These are phyloP conservation scores for Remersonia thermophila DNA, from an alignment of 2,329 filamentous ascomycete genomes.

Conservation along the genomic window DNA sequence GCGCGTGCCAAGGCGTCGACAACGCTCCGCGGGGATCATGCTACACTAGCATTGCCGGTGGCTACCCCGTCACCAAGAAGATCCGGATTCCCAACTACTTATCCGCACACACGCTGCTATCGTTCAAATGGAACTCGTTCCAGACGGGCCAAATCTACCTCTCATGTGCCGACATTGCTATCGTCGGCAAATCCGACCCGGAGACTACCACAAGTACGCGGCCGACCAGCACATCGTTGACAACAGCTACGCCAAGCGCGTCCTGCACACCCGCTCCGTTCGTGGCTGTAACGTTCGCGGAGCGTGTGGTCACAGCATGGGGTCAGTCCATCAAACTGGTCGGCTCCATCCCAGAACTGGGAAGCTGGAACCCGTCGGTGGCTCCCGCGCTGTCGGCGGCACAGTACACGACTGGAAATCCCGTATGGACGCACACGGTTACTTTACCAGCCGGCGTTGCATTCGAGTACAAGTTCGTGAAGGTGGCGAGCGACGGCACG, in stretches of 20 bases:
- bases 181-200: conserved; percentile 18
- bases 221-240: conserved; percentile 12
- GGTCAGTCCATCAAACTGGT: conserved; percentile 39
- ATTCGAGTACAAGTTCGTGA: conserved; percentile 52
- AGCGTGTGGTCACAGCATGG: conserved; percentile 31
- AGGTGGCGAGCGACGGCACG: conserved; percentile 34
- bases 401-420: conserved; percentile 41
- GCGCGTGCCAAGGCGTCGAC: conserved; percentile 35
- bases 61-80: conserved; percentile 40
- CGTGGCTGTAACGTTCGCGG: conserved; percentile 31
- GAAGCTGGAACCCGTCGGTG: conserved; percentile 35
- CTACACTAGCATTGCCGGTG: conserved; percentile 38
- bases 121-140: conserved; percentile 42
- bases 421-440: conserved; percentile 41
- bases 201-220: conserved; percentile 12
- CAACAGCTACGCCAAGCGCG: conserved; percentile 14
- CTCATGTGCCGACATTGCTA: conserved; percentile 40
- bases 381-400: conserved; percentile 39
- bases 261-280: conserved; percentile 22
- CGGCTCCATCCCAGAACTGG: conserved; percentile 32
- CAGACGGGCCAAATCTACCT: conserved; percentile 43
- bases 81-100: conserved; percentile 36
- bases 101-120: conserved; percentile 38
- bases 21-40: conserved; percentile 31
- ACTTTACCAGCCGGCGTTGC: conserved; percentile 37